Percentiles rank a stretch among this genome's conserved stretches.
These are phyloP conservation scores for Lactarius vividus DNA, from an alignment of 768 basidiomycete species.

Conservation along the genomic window DNA sequence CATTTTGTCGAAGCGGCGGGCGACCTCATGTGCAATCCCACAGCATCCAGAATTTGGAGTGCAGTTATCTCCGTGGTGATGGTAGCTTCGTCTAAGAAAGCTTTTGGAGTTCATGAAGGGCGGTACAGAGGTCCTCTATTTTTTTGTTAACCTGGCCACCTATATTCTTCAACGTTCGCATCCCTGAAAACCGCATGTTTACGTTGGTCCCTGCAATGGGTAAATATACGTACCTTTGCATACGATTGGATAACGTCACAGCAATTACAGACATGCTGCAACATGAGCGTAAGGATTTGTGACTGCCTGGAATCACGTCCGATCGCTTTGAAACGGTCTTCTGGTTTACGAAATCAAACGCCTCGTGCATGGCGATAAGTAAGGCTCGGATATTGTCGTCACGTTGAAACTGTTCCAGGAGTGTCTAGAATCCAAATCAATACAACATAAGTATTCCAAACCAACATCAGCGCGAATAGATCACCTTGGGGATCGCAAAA, in stretches of 20 bases:
- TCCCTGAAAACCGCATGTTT: not conserved
- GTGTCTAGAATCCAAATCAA: not conserved
- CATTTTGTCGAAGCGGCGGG: not conserved
- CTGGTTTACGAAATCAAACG: not conserved
- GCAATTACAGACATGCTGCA: not conserved
- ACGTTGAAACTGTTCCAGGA: not conserved
- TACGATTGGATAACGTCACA: conserved; percentile 1
- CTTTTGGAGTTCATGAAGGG: not conserved
- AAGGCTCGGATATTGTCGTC: not conserved
- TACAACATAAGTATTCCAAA: too few species aligned
- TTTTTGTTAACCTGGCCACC: not conserved
- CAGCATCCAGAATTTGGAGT: not conserved
- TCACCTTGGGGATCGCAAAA: not conserved
- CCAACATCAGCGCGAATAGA: not conserved
- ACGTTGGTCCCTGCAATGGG: too few species aligned
- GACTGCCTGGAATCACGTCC: not conserved
- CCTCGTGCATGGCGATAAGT: not conserved
- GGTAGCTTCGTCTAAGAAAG: not conserved
- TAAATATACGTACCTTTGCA: not conserved
- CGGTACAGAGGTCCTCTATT: not conserved
- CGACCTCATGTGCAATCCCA: not conserved
- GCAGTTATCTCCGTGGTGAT: not conserved
- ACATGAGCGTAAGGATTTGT: not conserved
- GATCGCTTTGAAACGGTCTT: not conserved
- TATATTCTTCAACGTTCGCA: not conserved